Conservation (phyloP, 2,329 filamentous ascomycete genomes). For the Rhexocercosporidium sp. region DNA sequence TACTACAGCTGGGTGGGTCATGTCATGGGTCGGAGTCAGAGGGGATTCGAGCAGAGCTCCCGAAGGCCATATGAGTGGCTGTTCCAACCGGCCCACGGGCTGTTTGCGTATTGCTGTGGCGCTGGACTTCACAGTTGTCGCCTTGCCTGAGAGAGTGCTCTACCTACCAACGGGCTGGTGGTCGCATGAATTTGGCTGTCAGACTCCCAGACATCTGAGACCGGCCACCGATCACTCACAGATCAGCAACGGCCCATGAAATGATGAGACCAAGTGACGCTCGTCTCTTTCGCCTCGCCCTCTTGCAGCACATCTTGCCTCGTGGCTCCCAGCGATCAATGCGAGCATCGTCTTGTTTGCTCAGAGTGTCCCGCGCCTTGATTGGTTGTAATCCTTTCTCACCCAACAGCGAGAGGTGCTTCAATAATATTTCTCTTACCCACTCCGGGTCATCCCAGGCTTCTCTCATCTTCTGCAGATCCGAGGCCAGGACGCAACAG, state of each 20-base stretch:
- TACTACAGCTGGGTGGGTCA: too few relatives aligned
- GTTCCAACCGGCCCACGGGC: slow-evolving; percentile 8
- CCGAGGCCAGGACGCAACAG: slow-evolving; percentile 19
- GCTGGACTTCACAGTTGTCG: slow-evolving; percentile 18
- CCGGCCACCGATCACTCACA: slow-evolving; percentile 21
- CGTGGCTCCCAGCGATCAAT: slow-evolving; percentile 36
- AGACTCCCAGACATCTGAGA: slow-evolving; percentile 34
- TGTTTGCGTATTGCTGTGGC: slow-evolving; percentile 32
- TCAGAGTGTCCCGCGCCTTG: slow-evolving; percentile 2
- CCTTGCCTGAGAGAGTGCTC: too few relatives aligned
- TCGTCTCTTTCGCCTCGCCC: slow-evolving; percentile 17
- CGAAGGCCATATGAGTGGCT: slow-evolving; percentile 25
- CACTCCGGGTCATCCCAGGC: slow-evolving; percentile 14
- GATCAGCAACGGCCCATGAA: slow-evolving; percentile 23
- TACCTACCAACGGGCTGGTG: slow-evolving; percentile 10
- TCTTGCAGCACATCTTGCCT: slow-evolving; percentile 28
- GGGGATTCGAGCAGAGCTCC: neutral
- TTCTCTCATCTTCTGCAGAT: slow-evolving; percentile 34
- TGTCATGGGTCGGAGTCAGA: neutral
- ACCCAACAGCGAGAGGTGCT: slow-evolving; percentile 24
- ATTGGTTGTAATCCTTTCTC: slow-evolving; percentile 19
- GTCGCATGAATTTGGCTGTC: slow-evolving; percentile 33
- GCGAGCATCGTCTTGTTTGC: slow-evolving; percentile 27
- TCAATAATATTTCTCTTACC: slow-evolving; percentile 25
- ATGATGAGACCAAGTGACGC: slow-evolving; percentile 29